Evolutionary conservation across 2,329 filamentous ascomycete species (phyloP).

Genomic region (Helotiales sp.): DNA sequence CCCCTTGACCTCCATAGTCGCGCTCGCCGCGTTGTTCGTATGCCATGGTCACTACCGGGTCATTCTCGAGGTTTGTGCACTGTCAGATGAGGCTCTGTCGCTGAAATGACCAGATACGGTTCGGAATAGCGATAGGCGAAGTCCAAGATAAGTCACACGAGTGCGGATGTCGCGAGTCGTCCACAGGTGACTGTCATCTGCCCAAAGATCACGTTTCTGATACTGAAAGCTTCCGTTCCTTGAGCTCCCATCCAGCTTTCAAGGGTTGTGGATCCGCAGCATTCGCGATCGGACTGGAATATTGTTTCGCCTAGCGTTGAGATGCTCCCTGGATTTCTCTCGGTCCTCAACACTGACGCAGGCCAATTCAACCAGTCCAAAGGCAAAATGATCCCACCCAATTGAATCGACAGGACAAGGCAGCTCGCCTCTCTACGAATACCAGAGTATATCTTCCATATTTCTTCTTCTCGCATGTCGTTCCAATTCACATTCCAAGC

Average conservation of each 20-base stretch:
- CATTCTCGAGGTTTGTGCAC: constrained; percentile 29
- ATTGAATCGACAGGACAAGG: background rate
- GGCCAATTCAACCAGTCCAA: constrained; percentile 16
- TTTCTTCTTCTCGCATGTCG: background rate
- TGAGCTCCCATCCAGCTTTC: background rate
- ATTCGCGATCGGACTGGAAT: background rate
- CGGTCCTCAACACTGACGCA: constrained; percentile 14
- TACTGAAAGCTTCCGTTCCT: constrained; percentile 13
- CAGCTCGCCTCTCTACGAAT: background rate
- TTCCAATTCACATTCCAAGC: background rate
- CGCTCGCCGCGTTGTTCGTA: constrained; percentile 42
- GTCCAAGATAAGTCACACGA: constrained; percentile 21
- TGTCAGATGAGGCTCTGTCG: constrained; percentile 20
- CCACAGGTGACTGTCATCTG: constrained; percentile 10
- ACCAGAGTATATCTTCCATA: background rate
- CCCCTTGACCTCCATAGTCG: constrained; percentile 40
- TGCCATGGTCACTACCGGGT: constrained; percentile 39
- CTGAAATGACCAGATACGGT: constrained; percentile 14
- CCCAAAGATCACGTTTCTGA: constrained; percentile 28
- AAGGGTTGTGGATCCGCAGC: constrained; percentile 6
- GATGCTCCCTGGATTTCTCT: background rate
- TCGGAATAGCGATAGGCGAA: constrained; percentile 13
- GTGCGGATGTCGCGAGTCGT: constrained; percentile 9
- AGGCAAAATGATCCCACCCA: constrained; percentile 5
- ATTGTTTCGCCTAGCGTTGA: constrained; percentile 7